Base-by-base conservation (phyloP, 805 yeast species). In the Komagataella populi region DNA sequence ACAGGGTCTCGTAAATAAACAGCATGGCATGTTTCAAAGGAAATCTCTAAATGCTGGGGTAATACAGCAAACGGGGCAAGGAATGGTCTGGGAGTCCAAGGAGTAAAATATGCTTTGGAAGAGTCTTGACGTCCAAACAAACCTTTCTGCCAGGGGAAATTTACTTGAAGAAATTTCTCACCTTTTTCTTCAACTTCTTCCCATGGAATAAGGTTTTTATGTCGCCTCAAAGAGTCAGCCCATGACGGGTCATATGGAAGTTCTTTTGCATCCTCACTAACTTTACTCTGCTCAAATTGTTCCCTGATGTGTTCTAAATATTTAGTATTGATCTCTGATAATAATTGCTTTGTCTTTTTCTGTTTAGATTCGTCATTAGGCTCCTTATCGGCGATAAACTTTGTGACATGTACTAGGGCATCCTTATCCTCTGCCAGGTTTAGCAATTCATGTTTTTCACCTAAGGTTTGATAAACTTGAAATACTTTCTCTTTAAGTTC, bases 1-100 rank as follows among this genome's bases (percentile, higher is more conserved):
- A 93, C 89, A 14, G 99, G 99, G 66, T 93, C 96, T 69, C 97
- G 84, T 66, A 93, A 70, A 67, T 91, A 93, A n/a, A 93, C 85
- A 4, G 96, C 97, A 65, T 90, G 96, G 65, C 98, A 91, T 4
- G 97, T 88, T 55, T 78, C 77, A 67, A 87, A 91, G 20, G 95
- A 86, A 47, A 93, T 71, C 70, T 93, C 98, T 51, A 93, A 71
- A 67, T 93, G 98, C 55, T 86, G 83, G 24, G 99, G 99, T 60
- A 87, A 75, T 54, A 93, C 78, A 10, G 97, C 93, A 68, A 89
- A 87, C 48, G 96, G 95, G 2, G 96, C 90, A 56, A 93, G 69
- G 69, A 91, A 93, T 47, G 88, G 93, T 69, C 96, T 84, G 57
- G 96, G 95, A 54, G 83, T 77, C 97, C 97, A 93, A 50, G 99